phyloP scores from a whole-genome alignment of 2,329 filamentous ascomycete genomes.

The Hypoxylon sp. region DNA sequence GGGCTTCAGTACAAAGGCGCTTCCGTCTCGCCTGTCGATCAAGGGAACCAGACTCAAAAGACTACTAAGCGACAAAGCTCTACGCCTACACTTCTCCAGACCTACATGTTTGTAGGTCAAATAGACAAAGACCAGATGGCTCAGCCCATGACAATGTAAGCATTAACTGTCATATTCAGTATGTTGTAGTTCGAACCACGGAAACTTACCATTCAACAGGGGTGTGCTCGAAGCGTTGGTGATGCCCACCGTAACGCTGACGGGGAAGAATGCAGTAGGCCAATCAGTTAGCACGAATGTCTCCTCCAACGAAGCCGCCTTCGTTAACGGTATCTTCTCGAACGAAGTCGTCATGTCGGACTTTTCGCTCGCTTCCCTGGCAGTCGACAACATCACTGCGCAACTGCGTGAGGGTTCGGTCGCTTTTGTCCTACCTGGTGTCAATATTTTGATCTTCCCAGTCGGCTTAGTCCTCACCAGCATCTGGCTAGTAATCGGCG shows the following conservation, averaged over 20 bases:
- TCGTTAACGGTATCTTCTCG: constrained; percentile 80
- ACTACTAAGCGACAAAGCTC: constrained; percentile 46
- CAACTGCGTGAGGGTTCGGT: constrained; percentile 66
- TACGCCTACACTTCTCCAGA: constrained; percentile 67
- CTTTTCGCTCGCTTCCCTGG: constrained; percentile 63
- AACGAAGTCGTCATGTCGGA: constrained; percentile 68
- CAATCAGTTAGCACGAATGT: constrained; percentile 73
- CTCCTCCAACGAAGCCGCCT: constrained; percentile 78
- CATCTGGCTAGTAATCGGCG: constrained; percentile 72
- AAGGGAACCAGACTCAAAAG: constrained; percentile 46
- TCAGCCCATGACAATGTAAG: constrained; percentile 73
- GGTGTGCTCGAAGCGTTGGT: constrained; percentile 73
- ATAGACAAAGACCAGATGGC: constrained; percentile 72
- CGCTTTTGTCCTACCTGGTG: constrained; percentile 79
- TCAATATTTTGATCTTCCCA: constrained; percentile 78
- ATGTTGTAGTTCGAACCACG: not conserved
- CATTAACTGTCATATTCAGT: constrained; percentile 22
- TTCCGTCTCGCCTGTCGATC: constrained; percentile 63
- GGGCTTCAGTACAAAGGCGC: constrained; percentile 69
- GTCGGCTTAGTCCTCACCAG: constrained; percentile 77
- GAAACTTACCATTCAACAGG: constrained; percentile 56
- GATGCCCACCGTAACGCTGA: constrained; percentile 77
- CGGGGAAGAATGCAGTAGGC: constrained; percentile 68
- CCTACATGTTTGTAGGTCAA: constrained; percentile 78
- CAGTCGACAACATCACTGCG: constrained; percentile 64